Evolutionary conservation across 1,139 yeast genomes (phyloP).

Genomic region (Lodderomyces metapsilosis): DNA sequence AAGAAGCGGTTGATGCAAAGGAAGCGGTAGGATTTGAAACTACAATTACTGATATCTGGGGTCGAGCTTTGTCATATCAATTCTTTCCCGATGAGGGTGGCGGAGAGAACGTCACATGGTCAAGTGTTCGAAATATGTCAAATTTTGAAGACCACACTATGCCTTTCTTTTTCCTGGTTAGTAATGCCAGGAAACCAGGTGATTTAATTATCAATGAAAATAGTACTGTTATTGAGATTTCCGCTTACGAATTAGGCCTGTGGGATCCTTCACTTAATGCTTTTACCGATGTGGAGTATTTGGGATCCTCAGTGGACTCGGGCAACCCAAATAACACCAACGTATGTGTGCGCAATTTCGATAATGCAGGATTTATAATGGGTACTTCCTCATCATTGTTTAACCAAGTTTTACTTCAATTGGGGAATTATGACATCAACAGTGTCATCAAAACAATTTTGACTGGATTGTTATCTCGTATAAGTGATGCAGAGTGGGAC

Average conservation of each 20-base stretch:
- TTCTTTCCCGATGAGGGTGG: constrained; percentile 24
- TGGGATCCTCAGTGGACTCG: constrained; percentile 32
- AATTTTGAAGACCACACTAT: constrained; percentile 32
- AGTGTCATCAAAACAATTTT: constrained; percentile 27
- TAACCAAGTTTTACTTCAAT: constrained; percentile 31
- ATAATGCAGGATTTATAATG: constrained; percentile 46
- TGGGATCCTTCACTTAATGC: constrained; percentile 42
- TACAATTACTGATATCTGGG: constrained; percentile 46
- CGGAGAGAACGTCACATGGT: constrained; percentile 40
- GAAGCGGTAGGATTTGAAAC: constrained; percentile 35
- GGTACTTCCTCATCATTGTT: constrained; percentile 47
- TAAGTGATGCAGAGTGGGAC: constrained; percentile 31
- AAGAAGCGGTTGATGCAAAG: constrained; percentile 30
- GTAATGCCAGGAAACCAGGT: constrained; percentile 41
- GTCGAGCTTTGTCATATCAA: constrained; percentile 40
- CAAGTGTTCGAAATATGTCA: constrained; percentile 27
- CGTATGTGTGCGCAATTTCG: constrained; percentile 35
- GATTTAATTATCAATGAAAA: constrained; percentile 33
- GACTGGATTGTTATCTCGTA: constrained; percentile 12
- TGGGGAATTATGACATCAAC: constrained; percentile 24
- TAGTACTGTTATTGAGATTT: constrained; percentile 42
- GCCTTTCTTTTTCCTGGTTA: constrained; percentile 43
- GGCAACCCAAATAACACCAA: constrained; percentile 26
- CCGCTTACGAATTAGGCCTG: constrained; percentile 44
- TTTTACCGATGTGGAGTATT: constrained; percentile 32